A percentile compares a stretch with the other conserved stretches of the same genome.
Conservation (phyloP, 805 yeast species). For the Hanseniaspora vineae region DNA sequence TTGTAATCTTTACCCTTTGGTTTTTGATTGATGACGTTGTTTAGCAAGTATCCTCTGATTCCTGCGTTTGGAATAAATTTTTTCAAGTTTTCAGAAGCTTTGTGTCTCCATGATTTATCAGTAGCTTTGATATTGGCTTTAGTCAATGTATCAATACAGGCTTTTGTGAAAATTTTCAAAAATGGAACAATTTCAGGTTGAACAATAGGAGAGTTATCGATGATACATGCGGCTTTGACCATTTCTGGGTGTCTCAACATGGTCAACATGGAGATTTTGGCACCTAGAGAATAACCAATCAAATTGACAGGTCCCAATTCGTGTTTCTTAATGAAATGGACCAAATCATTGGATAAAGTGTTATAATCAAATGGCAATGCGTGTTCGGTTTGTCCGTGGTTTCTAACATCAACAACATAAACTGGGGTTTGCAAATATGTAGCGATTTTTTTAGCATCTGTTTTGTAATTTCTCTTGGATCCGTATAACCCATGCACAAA, state of each 20-base stretch:
- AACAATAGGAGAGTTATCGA: conserved; percentile 35
- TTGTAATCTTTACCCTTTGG: conserved; percentile 14
- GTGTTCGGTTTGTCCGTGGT: conserved; percentile 34
- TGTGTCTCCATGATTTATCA: conserved; percentile 20
- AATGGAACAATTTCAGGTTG: conserved; percentile 24
- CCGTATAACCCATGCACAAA: conserved; percentile 40
- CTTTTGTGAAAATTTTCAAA: conserved; percentile 27
- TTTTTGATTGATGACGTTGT: conserved; percentile 25
- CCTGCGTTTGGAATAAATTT: conserved; percentile 15
- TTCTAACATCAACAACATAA: conserved; percentile 33
- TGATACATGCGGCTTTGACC: conserved; percentile 27
- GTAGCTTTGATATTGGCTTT: conserved; percentile 12
- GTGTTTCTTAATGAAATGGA: conserved; percentile 22
- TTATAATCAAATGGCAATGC: conserved; percentile 30
- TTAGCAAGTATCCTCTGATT: conserved; percentile 26
- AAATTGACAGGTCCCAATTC: conserved; percentile 18
- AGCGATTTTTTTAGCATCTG: conserved; percentile 26
- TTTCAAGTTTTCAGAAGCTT: conserved; percentile 12
- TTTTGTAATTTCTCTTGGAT: conserved; percentile 28
- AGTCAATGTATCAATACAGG: conserved; percentile 19
- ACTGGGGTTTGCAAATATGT: conserved; percentile 22
- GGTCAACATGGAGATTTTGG: conserved; percentile 35
- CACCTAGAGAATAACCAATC: conserved; percentile 42
- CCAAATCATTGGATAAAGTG: conserved; percentile 30
- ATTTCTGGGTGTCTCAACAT: conserved; percentile 28